Evolutionary conservation across 306 rosid species (phyloP), one percentile per base, ranked within the genome.

Genomic region (Cicer pinnatifidum): DNA sequence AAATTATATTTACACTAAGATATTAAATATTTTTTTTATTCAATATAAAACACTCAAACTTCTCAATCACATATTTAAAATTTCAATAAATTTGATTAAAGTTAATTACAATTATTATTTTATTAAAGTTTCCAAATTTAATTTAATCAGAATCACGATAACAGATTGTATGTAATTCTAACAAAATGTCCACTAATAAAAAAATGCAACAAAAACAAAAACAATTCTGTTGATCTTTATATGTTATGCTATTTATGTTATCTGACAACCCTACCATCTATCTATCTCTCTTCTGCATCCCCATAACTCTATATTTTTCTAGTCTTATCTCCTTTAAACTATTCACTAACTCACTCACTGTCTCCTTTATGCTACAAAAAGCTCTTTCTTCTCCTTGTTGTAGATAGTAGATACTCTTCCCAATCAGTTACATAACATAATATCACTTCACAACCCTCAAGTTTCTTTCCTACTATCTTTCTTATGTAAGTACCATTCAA

Each of bases 321-420:
- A 51, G 79, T 75, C 88, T 84, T 80, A 83, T 83, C 79, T 82
- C 79, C 78, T 76, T 83, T 84, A 79, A 48, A 40, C 60, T 76
- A 45, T 75, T 77, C 73, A 69, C 80, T 77, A 74, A 72, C 65
- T 64, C 52, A 41, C 78, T 74, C 66, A 11, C 11, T 33, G 15
- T 57, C n/a, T 76, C 76, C 79, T 56, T 75, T 79, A 75, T 77
- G 76, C 76, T 73, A 68, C 52, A 68, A 81, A 82, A 67, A 78
- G 80, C 8, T 80, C 52, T 73, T 51, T 48, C 19, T 15, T 46
- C 38, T 46, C 65, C 69, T 75, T 75, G 54, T 76, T 75, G 35
- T 28, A 28, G 35, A 28, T 28, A 28, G 4, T 28, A 28, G 44
- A 68, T 73, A 43, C 75, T 80, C 81, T 11, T 57, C 64, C 35